Base-by-base conservation (phyloP, 164 flowering plant genomes). In the Vitis rupestris region DNA sequence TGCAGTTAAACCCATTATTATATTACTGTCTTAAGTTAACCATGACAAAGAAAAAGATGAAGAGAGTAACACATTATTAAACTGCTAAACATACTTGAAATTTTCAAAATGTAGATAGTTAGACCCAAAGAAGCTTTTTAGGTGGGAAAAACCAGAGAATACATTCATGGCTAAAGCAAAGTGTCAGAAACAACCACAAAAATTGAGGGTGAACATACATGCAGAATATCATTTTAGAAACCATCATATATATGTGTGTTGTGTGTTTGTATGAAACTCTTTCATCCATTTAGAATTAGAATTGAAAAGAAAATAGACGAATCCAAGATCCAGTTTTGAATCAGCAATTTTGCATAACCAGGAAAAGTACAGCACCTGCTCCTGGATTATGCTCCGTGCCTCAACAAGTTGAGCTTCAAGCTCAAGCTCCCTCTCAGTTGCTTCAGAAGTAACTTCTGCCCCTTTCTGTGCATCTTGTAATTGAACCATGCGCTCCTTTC, bases 371-470 rank as follows among this genome's bases (percentile, higher is more conserved):
- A 8, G 23, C 79, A 92, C 99, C 98, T 95, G 99, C 82, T 95
- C 99, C 72, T 95, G 98, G 70, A 95, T 95, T 71, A 95, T 95
- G 87, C 99, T 95, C 78, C 96, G 83, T 49, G 99, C 99, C 82
- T 95, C 99, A 71, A 95, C 99, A 70, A 95, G 94, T 79, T 95
- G 97, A 63, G 99, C 99, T 86, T 95, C 99, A 76, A 95, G 90
- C 80, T 95, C 99, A 72, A 95, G 96, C 76, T 95, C 99, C 79
- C 99, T 86, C 82, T 95, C 99, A 59, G 89, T 87, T 61, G 88
- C 99, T 82, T 95, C 99, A 71, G 96, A 88, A 70, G 94, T 87
- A 71, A 95, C 93, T 70, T 93, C 98, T 63, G 97, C 91, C 68
- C 70, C 98, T 77, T 90, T 93, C 59, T 91, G 93, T 59, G 94